phyloP scores from a whole-genome alignment of 257 asterid species.

The Vinca minor region DNA sequence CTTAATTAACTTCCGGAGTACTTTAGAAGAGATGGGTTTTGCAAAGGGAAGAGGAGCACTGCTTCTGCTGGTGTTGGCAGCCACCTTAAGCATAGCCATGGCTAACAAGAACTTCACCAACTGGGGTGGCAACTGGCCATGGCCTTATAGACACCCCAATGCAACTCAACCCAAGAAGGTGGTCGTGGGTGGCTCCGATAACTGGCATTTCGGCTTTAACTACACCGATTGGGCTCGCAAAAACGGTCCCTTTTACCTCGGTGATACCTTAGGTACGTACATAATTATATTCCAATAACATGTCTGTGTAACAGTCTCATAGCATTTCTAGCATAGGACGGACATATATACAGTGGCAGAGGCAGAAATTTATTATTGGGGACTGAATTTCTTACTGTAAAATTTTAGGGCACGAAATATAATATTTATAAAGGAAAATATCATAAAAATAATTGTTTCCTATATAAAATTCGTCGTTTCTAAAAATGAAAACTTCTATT shows the following conservation, averaged over 20 bases:
- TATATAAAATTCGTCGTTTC: too few relatives aligned
- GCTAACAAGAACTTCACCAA: conserved; percentile 28
- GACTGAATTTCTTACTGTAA: too few relatives aligned
- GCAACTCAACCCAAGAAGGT: conserved; percentile 24
- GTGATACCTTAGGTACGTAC: conserved; percentile 44
- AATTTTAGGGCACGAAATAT: too few relatives aligned
- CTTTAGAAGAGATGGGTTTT: conserved; percentile 19
- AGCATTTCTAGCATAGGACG: too few relatives aligned
- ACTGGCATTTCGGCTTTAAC: conserved; percentile 63
- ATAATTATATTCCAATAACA: too few relatives aligned
- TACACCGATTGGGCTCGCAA: conserved; percentile 62
- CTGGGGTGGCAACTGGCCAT: conserved; percentile 12
- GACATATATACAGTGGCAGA: too few relatives aligned
- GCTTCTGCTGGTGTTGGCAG: conserved; percentile 12
- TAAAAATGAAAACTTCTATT: too few relatives aligned
- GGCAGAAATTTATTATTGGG: too few relatives aligned
- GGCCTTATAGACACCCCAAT: conserved; percentile 29
- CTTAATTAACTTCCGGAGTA: neutral
- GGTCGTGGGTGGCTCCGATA: conserved; percentile 49
- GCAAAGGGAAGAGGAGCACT: conserved; percentile 8
- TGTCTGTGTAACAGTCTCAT: too few relatives aligned
- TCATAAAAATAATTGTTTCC: too few relatives aligned
- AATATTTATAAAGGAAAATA: too few relatives aligned
- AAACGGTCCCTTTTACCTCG: conserved; percentile 49
- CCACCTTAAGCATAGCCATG: conserved; percentile 23